Conservation (phyloP, 1,284 basidiomycete genomes). For the Ustilago shanxiensis region DNA sequence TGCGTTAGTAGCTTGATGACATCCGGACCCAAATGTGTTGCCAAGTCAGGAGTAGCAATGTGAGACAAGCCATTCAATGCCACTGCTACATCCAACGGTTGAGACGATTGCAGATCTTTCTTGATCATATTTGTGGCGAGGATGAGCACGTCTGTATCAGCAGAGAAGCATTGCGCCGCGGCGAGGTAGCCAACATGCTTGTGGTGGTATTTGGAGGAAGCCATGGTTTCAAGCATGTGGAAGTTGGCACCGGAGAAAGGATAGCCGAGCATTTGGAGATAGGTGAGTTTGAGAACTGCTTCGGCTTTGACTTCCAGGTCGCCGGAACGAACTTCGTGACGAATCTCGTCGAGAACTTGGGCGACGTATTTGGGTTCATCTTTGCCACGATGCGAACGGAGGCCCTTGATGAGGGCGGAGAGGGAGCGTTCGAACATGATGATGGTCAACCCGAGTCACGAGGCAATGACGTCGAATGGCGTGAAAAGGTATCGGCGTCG, state of each 20-base stretch:
- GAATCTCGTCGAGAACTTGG: conserved; percentile 78
- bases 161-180: conserved; percentile 89
- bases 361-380: conserved; percentile 72
- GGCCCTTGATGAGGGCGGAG: conserved; percentile 67
- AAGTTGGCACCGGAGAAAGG: conserved; percentile 72
- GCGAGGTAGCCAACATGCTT: conserved; percentile 97
- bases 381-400: conserved; percentile 69
- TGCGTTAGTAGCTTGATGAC: conserved; percentile 90
- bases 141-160: conserved; percentile 96
- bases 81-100: conserved; percentile 81
- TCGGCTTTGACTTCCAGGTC: conserved; percentile 98
- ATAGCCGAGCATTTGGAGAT: conserved; percentile 90
- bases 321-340: conserved; percentile 88
- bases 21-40: conserved; percentile 87
- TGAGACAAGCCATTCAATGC: conserved; percentile 89
- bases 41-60: conserved; percentile 88
- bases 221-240: conserved; percentile 98
- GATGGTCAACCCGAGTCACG: neutral
- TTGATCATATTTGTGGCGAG: conserved; percentile 97
- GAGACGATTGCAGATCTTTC: conserved; percentile 87
- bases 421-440: conserved; percentile 69
- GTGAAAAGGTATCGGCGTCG: too few relatives aligned
- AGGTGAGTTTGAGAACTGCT: conserved; percentile 94
- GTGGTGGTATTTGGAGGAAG: conserved; percentile 86
- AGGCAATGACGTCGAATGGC: neutral